phyloP scores from a whole-genome alignment of 2,329 filamentous ascomycete genomes.

The Pyrenophora teres region DNA sequence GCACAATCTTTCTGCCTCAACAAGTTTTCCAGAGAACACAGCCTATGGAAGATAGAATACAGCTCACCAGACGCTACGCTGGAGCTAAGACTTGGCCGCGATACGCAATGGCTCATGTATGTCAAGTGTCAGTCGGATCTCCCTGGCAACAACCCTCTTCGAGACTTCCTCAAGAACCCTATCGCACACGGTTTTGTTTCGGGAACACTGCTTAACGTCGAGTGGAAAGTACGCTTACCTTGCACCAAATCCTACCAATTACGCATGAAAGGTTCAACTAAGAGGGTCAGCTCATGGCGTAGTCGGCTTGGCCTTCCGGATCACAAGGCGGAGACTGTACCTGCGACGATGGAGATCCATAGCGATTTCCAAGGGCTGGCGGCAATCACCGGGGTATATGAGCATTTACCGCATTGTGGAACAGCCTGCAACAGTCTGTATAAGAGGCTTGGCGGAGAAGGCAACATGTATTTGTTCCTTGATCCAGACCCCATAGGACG shows the following conservation, averaged over 20 bases:
- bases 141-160: constrained; percentile 47
- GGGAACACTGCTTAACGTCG: constrained; percentile 15
- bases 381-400: constrained; percentile 58
- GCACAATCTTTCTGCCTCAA: constrained; percentile 20
- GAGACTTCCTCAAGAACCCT: constrained; percentile 47
- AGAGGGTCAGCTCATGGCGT: constrained; percentile 43
- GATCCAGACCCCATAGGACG: constrained; percentile 59
- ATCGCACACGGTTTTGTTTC: constrained; percentile 25
- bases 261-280: constrained; percentile 22
- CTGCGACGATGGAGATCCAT: constrained; percentile 50
- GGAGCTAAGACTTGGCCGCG: constrained; percentile 48
- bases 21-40: constrained; percentile 29
- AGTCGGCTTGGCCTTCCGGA: constrained; percentile 44
- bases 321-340: constrained; percentile 51
- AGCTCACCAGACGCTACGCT: constrained; percentile 46
- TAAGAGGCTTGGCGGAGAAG: constrained; percentile 39
- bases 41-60: constrained; percentile 52
- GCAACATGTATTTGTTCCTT: constrained; percentile 61
- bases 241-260: constrained; percentile 12
- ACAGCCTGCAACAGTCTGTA: constrained; percentile 62
- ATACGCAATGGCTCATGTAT: constrained; percentile 53
- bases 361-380: constrained; percentile 26
- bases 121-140: constrained; percentile 49
- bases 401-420: constrained; percentile 60
- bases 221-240: constrained; percentile 36